phyloP scores from a whole-genome alignment of 1,284 basidiomycete genomes.

The Ceratobasidium papillatum region DNA sequence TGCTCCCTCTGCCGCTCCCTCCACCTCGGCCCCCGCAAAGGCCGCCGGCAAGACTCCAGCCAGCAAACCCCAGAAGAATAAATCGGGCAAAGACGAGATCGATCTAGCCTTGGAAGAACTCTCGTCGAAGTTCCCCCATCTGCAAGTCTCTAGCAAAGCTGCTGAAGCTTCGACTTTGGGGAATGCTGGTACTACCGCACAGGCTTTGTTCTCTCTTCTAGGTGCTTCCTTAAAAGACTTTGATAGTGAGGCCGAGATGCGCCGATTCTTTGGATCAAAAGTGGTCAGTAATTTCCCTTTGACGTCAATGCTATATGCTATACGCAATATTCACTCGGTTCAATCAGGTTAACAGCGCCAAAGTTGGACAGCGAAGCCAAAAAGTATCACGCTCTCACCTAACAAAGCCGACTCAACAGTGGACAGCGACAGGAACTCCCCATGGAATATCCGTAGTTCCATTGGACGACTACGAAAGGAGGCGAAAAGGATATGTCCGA shows the following conservation, averaged over 20 bases:
- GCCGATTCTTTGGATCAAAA: slow-evolving; percentile 90
- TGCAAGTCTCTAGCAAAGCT: slow-evolving; percentile 25
- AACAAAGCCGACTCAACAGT: slow-evolving; percentile 40
- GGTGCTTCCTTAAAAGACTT: slow-evolving; percentile 80
- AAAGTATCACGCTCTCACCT: slow-evolving; percentile 45
- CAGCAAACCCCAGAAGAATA: slow-evolving; percentile 52
- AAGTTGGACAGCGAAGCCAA: slow-evolving; percentile 61
- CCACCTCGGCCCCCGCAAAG: slow-evolving; percentile 30
- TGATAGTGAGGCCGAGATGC: slow-evolving; percentile 87
- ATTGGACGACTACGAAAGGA: slow-evolving; percentile 57
- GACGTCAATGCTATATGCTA: background rate
- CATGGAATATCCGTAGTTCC: slow-evolving; percentile 70
- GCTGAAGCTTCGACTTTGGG: background rate
- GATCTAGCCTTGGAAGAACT: slow-evolving; percentile 85
- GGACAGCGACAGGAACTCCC: slow-evolving; percentile 49
- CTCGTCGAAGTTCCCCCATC: slow-evolving; percentile 62
- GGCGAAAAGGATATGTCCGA: slow-evolving; percentile 47
- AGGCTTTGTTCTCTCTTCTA: slow-evolving; percentile 57
- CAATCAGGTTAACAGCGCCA: slow-evolving; percentile 41
- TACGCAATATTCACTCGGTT: background rate
- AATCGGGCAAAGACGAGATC: slow-evolving; percentile 76
- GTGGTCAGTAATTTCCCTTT: slow-evolving; percentile 67
- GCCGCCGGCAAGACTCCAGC: slow-evolving; percentile 46
- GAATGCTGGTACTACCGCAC: slow-evolving; percentile 3
- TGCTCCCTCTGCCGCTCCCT: slow-evolving; percentile 36